These are phyloP conservation scores for Euphorbia tirucalli DNA, from an alignment of 345 rosid genomes.

Conservation along the genomic window DNA sequence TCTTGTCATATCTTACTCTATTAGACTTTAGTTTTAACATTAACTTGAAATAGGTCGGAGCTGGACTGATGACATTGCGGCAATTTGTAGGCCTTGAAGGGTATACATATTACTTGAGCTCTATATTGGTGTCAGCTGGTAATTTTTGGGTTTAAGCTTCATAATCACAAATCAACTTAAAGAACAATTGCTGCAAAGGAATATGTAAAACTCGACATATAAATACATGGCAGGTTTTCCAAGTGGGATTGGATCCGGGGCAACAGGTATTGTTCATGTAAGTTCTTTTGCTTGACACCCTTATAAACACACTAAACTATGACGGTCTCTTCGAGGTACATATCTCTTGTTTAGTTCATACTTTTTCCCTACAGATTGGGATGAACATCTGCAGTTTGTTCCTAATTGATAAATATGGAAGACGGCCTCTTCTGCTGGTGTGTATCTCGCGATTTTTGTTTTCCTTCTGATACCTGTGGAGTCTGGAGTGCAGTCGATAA, in stretches of 20 bases:
- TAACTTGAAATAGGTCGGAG: slow-evolving; percentile 35
- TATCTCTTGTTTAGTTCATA: not conserved
- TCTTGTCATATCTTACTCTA: no score
- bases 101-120: slow-evolving; percentile 31
- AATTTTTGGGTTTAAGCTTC: no score
- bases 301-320: no score
- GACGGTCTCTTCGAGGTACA: no score
- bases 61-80: slow-evolving; percentile 41
- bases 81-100: slow-evolving; percentile 43
- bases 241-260: slow-evolving; percentile 29
- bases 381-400: slow-evolving; percentile 16
- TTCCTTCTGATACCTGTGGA: no score
- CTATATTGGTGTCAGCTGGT: slow-evolving; percentile 43
- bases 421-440: slow-evolving; percentile 49
- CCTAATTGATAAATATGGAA: slow-evolving; percentile 47
- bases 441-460: no score
- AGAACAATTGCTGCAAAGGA: no score
- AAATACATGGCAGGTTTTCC: slow-evolving; percentile 32
- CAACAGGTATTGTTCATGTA: slow-evolving; percentile 39
- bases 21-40: no score
- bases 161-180: no score
- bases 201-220: no score
- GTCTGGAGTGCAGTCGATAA: no score
- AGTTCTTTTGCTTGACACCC: no score
- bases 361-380: not conserved